phyloP scores from a whole-genome alignment of 768 basidiomycete species.

The Amanita fuliginea region DNA sequence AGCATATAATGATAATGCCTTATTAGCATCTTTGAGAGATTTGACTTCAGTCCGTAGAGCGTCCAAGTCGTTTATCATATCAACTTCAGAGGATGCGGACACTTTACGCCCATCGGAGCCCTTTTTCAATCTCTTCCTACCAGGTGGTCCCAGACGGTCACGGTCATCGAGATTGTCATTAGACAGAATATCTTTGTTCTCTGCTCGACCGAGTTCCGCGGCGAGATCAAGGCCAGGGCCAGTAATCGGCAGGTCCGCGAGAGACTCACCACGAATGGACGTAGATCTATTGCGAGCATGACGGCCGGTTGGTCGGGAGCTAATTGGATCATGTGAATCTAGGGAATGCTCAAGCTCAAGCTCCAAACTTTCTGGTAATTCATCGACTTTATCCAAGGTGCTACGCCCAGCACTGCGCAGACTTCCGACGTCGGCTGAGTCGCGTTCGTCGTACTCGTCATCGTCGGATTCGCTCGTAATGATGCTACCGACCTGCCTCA shows the following conservation, averaged over 20 bases:
- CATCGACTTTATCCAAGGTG: constrained; percentile 53
- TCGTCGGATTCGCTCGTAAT: constrained; percentile 23
- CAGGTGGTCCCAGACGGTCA: constrained; percentile 31
- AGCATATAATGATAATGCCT: constrained; percentile 88
- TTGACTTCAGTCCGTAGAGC: constrained; percentile 82
- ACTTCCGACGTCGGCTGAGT: constrained; percentile 40
- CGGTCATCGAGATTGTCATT: constrained; percentile 41
- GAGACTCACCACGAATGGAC: constrained; percentile 64
- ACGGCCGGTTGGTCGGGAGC: constrained; percentile 29
- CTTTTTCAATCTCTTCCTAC: constrained; percentile 43
- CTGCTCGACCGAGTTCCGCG: constrained; percentile 84
- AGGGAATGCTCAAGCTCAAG: constrained; percentile 27
- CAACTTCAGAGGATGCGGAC: constrained; percentile 26
- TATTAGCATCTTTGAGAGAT: constrained; percentile 89
- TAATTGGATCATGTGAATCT: constrained; percentile 24
- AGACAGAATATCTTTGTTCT: constrained; percentile 73
- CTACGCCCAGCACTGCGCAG: constrained; percentile 47
- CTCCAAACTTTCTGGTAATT: constrained; percentile 33
- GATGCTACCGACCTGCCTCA: constrained; percentile 53
- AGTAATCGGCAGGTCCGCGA: constrained; percentile 78
- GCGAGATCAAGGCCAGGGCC: constrained; percentile 86
- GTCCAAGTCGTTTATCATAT: constrained; percentile 50
- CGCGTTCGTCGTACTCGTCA: constrained; percentile 28
- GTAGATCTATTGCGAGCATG: constrained; percentile 37
- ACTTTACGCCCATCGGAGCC: constrained; percentile 27